Evolutionary conservation across 176 grass and related monocot genomes (phyloP), one percentile per base, ranked within the genome.

Genomic region (Cocos nucifera): DNA sequence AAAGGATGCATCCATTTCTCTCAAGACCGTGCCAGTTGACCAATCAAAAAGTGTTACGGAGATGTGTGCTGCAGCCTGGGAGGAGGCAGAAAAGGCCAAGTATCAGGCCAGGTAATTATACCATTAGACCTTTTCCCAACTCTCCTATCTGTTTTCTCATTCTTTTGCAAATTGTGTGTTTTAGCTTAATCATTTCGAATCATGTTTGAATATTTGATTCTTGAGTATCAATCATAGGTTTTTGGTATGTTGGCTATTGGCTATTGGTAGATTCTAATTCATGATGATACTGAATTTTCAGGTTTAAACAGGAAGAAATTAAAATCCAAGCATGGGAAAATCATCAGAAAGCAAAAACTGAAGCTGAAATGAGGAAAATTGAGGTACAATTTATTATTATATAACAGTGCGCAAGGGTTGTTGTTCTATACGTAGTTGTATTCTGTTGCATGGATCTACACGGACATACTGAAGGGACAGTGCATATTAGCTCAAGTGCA

Each of bases 291-390:
- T 59, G 17, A 59, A 50, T 53, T 65, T 56, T 17, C 65, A 98
- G 93, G 77, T 93, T 98, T 71, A 93, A 93, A 55, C 85, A 77
- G 4, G 94, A 98, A 78, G 88, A 98, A 57, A 98, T 98, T 56
- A 98, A 93, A 72, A 98, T 93, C 3, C 82, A 83, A 62, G 88
- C 85, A 62, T 98, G 94, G 94, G 94, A 98, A 71, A 82, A 89
- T 83, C 94, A 98, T 69, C 94, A 93, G 54, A 93, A 92, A 79
- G 94, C 94, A 48, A 83, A 92, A 83, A 98, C 81, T 21, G 88
- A 98, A 86, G 94, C 94, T 65, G 94, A 89, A 86, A 83, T 98
- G 79, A 79, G 88, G 58, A 98, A 98, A 78, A 75, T 86, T 51
- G 94, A 98, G 85, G 94, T 89, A 69, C 27, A 50, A 20, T 25